phyloP scores from a whole-genome alignment of 1,139 yeast genomes.

The Nakaseomyces glabratus region DNA sequence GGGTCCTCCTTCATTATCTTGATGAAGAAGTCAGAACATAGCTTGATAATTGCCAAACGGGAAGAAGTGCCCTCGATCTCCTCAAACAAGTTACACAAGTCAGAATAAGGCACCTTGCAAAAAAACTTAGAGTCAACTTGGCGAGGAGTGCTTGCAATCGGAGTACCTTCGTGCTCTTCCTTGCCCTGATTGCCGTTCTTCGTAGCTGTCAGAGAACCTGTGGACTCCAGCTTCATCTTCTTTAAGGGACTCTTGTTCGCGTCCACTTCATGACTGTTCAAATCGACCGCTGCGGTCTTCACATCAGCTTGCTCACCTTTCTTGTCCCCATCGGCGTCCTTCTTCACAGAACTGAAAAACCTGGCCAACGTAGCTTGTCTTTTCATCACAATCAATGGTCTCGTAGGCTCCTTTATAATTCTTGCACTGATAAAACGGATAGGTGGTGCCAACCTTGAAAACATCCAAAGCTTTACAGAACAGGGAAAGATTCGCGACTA shows the following conservation, averaged over 20 bases:
- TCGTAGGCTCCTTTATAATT: no score
- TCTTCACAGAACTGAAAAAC: slow-evolving; percentile 21
- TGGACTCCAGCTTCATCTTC: slow-evolving; percentile 1
- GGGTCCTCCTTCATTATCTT: slow-evolving; percentile 53
- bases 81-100: slow-evolving; percentile 61
- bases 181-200: background rate
- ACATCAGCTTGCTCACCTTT: background rate
- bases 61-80: slow-evolving; percentile 70
- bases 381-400: slow-evolving; percentile 2
- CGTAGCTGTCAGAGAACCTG: background rate
- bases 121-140: background rate
- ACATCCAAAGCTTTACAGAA: no score
- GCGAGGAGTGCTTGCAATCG: background rate
- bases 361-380: slow-evolving; percentile 27
- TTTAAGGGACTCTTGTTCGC: background rate
- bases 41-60: slow-evolving; percentile 67
- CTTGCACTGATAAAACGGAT: no score
- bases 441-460: no score
- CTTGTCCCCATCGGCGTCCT: slow-evolving; percentile 6
- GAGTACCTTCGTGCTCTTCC: background rate
- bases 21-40: slow-evolving; percentile 62
- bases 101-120: slow-evolving; percentile 42
- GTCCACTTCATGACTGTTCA: background rate
- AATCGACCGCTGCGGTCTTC: background rate
- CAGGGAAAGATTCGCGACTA: no score